Base-by-base conservation (phyloP, 805 yeast genomes). In the Myxozyma neglecta region DNA sequence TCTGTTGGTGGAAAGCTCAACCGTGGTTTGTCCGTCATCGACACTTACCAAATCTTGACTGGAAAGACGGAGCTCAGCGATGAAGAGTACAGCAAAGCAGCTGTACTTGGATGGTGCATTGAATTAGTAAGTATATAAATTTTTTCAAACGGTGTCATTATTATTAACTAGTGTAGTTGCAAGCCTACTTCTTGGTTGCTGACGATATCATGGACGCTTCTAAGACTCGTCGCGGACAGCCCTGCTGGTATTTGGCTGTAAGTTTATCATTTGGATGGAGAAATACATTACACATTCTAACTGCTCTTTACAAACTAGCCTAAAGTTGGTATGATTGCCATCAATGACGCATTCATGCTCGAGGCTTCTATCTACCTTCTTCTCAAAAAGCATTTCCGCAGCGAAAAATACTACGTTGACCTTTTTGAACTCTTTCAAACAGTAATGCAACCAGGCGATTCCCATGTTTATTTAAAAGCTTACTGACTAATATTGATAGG, bases 131-230 rank as follows among this genome's bases (percentile, higher is more conserved):
- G 52, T 43, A 10, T n/a, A 50, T 29, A 13, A 7, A 7, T 10
- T 5, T 2, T 24, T 24, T 24, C 29, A 24, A 24, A 11, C 20
- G 13, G 48, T 29, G 9, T 14, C 42, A 18, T 6, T 35, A 40
- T 11, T n/a, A 6, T 11, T 57, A 6, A 37, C 3, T 14, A 16
- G 8, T 50, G 35, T 49, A 63, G 65, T 81, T 93, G 69, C 99
- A 93, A 78, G 98, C 97, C 1, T 94, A 90, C 75, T 94, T 94
- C 81, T 82, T 94, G 71, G 98, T 94, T 60, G 96, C 98, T 37
- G 99, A 94, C 75, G 99, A 94, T 75, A 94, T 94, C 85, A 94
- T 94, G 99, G 99, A 94, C 76, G 85, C 85, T 69, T 89, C 97
- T 39, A 88, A 90, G 75, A 94, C 99, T 46, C 89, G 99, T 82